Conservation (phyloP, 2,329 filamentous ascomycete species). For the Aspergillus viridinutans region DNA sequence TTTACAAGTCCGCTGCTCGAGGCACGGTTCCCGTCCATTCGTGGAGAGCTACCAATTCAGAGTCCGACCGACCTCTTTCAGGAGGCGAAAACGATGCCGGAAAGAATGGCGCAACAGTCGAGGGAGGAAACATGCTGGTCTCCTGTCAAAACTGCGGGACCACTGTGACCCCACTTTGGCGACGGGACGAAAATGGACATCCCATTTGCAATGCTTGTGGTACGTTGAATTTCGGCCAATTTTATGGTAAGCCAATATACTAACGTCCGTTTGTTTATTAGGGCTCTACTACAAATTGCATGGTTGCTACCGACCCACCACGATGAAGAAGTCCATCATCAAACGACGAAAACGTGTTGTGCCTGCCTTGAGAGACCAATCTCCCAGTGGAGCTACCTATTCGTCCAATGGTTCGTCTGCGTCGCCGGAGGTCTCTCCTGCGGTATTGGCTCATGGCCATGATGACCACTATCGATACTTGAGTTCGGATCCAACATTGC, state of each 20-base stretch:
- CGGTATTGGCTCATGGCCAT: conserved; percentile 24
- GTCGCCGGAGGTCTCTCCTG: conserved; percentile 39
- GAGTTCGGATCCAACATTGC: conserved; percentile 32
- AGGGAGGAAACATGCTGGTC: conserved; percentile 59
- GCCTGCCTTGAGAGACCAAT: conserved; percentile 59
- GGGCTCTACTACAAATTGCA: conserved; percentile 96
- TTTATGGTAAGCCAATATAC: conserved; percentile 4
- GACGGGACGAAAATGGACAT: conserved; percentile 87
- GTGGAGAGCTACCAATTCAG: conserved; percentile 30
- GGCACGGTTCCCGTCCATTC: conserved; percentile 28
- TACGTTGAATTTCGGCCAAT: conserved; percentile 47
- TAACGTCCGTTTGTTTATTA: conserved; percentile 35
- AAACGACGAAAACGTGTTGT: conserved; percentile 94
- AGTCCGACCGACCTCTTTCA: conserved; percentile 15
- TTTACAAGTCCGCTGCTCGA: conserved; percentile 73
- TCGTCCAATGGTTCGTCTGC: conserved; percentile 41
- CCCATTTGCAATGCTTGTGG: conserved; percentile 99
- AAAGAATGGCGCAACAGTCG: conserved; percentile 17
- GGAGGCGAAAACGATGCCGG: conserved; percentile 22
- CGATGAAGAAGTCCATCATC: conserved; percentile 99
- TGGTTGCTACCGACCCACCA: conserved; percentile 83
- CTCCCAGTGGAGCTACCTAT: conserved; percentile 37
- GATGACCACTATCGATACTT: conserved; percentile 34
- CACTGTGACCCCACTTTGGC: conserved; percentile 93
- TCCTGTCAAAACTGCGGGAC: conserved; percentile 97